Conservation (phyloP, 495 filamentous ascomycete genomes). For the Aspergillus asperescens region DNA sequence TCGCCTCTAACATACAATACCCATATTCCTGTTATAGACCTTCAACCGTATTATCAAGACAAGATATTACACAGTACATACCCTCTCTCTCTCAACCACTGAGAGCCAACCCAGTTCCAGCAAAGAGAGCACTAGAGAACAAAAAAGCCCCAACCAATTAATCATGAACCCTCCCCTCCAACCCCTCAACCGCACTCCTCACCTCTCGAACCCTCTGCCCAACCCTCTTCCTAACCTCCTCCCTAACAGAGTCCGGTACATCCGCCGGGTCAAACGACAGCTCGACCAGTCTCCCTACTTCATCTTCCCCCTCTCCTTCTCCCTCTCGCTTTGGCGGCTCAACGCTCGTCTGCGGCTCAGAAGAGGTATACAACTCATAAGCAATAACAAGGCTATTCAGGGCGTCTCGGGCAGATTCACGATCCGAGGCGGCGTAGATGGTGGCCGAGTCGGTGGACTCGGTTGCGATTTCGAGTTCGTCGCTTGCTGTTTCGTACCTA, state of each 20-base stretch:
- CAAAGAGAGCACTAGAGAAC: background rate
- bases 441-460: slow-evolving; percentile 39
- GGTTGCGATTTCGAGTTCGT: slow-evolving; percentile 46
- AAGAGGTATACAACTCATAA: slow-evolving; percentile 33
- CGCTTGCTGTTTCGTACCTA: slow-evolving; percentile 40
- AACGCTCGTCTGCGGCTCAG: slow-evolving; percentile 8
- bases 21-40: no score
- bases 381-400: slow-evolving; percentile 35
- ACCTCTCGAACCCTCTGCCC: slow-evolving; percentile 41
- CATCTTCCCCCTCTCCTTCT: background rate
- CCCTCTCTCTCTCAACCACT: no score
- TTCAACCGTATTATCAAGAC: no score
- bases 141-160: slow-evolving; percentile 9
- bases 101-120: no score
- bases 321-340: background rate
- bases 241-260: slow-evolving; percentile 23
- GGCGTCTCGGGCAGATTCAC: slow-evolving; percentile 41
- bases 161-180: slow-evolving; percentile 41
- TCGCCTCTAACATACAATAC: no score
- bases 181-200: slow-evolving; percentile 35
- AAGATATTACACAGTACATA: no score
- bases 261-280: slow-evolving; percentile 33
- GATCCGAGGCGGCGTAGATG: slow-evolving; percentile 46
- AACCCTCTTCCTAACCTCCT: slow-evolving; percentile 38
- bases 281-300: slow-evolving; percentile 19